Evolutionary conservation across 305 asterid species (phyloP).

Genomic region (Solanum aculeatissimum): DNA sequence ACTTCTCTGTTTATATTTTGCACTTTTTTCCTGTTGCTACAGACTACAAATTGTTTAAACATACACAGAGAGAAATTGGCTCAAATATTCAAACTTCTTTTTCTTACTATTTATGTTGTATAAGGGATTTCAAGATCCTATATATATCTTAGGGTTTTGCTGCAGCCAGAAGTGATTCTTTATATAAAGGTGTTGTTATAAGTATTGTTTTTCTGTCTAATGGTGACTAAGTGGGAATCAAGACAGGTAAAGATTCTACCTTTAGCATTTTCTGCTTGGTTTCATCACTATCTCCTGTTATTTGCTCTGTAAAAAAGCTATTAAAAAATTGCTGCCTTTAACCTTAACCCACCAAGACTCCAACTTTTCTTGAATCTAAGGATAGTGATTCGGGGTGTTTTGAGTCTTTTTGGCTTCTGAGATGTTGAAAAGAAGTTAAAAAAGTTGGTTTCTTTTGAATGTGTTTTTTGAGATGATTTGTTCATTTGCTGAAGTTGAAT

Average conservation of each 20-base stretch:
- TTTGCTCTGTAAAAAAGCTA: neutral
- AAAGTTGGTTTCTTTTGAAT: neutral
- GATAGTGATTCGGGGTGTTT: neutral
- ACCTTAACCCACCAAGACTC: neutral
- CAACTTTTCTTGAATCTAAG: neutral
- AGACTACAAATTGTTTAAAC: neutral
- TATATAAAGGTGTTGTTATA: neutral
- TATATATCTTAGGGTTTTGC: neutral
- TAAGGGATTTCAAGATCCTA: neutral
- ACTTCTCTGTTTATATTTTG: neutral
- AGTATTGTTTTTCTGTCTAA: neutral
- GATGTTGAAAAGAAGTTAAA: neutral
- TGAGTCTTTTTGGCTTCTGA: neutral
- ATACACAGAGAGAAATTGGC: neutral
- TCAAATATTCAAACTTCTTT: neutral
- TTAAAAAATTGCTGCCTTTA: too few species aligned
- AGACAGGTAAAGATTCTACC: constrained; percentile 43
- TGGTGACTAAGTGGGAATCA: constrained; percentile 13
- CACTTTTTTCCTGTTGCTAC: neutral
- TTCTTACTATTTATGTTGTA: neutral
- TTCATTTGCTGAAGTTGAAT: constrained; percentile 29
- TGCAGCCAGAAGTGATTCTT: neutral
- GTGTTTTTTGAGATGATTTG: constrained; percentile 19
- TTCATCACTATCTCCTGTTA: neutral
- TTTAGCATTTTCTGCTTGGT: constrained; percentile 11